Conservation (phyloP, 306 rosid genomes). For the Dalbergia cultrata region DNA sequence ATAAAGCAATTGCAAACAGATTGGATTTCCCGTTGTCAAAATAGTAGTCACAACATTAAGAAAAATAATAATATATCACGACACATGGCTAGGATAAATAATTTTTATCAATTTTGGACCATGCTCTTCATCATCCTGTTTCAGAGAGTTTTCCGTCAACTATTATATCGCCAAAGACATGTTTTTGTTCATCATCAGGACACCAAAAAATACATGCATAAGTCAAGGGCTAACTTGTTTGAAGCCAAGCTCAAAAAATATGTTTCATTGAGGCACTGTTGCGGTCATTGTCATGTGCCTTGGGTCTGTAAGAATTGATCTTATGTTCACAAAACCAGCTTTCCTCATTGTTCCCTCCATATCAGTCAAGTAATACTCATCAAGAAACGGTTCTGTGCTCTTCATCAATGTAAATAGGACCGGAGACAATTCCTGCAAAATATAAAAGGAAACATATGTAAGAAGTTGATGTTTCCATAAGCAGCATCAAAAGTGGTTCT, state of each 20-base stretch:
- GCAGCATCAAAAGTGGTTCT: slow-evolving; percentile 9
- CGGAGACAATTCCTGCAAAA: slow-evolving; percentile 65
- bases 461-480: slow-evolving; percentile 32
- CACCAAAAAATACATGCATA: slow-evolving; percentile 8
- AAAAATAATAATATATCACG: not conserved
- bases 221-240: slow-evolving; percentile 16
- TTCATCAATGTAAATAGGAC: slow-evolving; percentile 68
- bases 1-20: not conserved
- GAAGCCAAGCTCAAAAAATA: slow-evolving; percentile 26
- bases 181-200: not conserved
- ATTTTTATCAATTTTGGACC: not conserved
- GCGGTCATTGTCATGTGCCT: slow-evolving; percentile 70
- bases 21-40: not conserved
- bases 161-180: not conserved
- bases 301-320: slow-evolving; percentile 65
- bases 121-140: not conserved
- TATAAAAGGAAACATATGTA: not conserved
- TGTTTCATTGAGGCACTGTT: slow-evolving; percentile 58
- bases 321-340: slow-evolving; percentile 62
- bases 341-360: slow-evolving; percentile 60
- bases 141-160: not conserved
- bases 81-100: not conserved
- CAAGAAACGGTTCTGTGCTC: slow-evolving; percentile 75
- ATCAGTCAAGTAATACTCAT: slow-evolving; percentile 72
- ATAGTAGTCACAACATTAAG: not conserved